A percentile compares a stretch with the other conserved stretches of the same genome.
phyloP scores from a whole-genome alignment of 257 asterid species.

The Solanum sejunctum region DNA sequence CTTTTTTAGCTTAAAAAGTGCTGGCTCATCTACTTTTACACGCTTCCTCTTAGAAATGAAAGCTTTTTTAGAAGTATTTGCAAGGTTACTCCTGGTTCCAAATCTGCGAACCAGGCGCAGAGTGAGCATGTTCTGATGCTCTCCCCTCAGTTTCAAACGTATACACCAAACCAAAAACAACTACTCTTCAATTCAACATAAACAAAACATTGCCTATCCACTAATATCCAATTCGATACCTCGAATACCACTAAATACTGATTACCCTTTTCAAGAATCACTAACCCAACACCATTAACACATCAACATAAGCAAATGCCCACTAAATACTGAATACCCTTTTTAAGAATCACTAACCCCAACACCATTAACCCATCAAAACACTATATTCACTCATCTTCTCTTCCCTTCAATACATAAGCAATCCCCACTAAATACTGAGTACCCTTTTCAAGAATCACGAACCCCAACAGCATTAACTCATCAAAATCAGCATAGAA shows the following conservation, averaged over 20 bases:
- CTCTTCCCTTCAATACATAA: neutral
- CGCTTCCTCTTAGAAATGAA: constrained; percentile 5
- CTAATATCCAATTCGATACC: neutral
- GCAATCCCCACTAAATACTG: neutral
- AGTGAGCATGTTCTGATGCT: constrained; percentile 49
- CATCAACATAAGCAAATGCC: neutral
- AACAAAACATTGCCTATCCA: neutral
- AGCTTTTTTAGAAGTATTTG: constrained; percentile 4
- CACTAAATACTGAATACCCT: neutral
- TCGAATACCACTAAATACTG: neutral
- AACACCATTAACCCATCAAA: neutral
- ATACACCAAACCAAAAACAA: constrained; percentile 6
- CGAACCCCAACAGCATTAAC: neutral
- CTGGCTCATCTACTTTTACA: constrained; percentile 42
- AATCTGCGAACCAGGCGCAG: constrained; percentile 75
- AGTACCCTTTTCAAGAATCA: constrained; percentile 3
- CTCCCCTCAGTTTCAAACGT: constrained; percentile 20
- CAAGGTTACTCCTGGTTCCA: constrained; percentile 19
- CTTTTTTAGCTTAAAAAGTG: constrained; percentile 50
- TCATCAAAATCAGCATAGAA: neutral
- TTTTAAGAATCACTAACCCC: neutral
- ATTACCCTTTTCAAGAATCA: neutral
- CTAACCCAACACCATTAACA: no score
- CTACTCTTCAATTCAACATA: neutral
- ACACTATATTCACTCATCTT: neutral